These are phyloP conservation scores for Acidomyces sp. DNA, from an alignment of 495 filamentous ascomycete species.

Conservation along the genomic window DNA sequence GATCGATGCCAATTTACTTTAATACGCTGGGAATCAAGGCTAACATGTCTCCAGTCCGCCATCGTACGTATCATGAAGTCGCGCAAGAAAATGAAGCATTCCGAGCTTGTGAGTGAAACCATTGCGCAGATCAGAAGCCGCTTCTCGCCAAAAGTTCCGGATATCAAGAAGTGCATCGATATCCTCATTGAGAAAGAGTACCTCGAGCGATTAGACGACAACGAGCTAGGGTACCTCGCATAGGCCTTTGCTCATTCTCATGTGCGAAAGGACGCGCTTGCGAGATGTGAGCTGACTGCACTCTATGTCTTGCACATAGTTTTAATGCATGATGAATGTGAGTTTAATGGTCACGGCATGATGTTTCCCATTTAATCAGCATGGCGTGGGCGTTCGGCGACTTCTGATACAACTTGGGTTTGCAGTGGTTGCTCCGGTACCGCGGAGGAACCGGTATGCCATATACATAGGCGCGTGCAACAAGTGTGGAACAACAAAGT, in stretches of 20 bases:
- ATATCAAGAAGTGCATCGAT: conserved; percentile 99
- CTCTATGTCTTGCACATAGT: neutral
- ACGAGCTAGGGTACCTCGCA: conserved; percentile 85
- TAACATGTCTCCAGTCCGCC: conserved; percentile 53
- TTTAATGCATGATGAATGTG: neutral
- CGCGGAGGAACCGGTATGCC: too few relatives aligned
- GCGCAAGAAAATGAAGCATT: conserved; percentile 95
- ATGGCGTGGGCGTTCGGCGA: conserved; percentile 19
- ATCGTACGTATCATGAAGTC: conserved; percentile 99
- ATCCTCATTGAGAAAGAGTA: conserved; percentile 99
- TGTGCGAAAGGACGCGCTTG: too few relatives aligned
- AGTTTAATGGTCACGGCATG: conserved; percentile 1
- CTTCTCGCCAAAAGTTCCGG: conserved; percentile 80
- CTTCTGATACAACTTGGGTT: too few relatives aligned
- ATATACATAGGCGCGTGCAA: too few relatives aligned
- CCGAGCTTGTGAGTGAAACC: conserved; percentile 80
- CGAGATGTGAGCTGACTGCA: too few relatives aligned
- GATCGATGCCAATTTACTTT: neutral
- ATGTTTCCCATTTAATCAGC: conserved; percentile 4
- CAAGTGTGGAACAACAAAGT: too few relatives aligned
- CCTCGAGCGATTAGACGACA: conserved; percentile 83
- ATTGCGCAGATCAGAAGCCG: conserved; percentile 90
- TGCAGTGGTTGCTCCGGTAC: too few relatives aligned
- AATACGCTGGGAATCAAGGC: neutral
- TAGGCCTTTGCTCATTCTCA: too few relatives aligned